Conservation (phyloP, 139 green algal species). For the Chlorella sp. region DNA sequence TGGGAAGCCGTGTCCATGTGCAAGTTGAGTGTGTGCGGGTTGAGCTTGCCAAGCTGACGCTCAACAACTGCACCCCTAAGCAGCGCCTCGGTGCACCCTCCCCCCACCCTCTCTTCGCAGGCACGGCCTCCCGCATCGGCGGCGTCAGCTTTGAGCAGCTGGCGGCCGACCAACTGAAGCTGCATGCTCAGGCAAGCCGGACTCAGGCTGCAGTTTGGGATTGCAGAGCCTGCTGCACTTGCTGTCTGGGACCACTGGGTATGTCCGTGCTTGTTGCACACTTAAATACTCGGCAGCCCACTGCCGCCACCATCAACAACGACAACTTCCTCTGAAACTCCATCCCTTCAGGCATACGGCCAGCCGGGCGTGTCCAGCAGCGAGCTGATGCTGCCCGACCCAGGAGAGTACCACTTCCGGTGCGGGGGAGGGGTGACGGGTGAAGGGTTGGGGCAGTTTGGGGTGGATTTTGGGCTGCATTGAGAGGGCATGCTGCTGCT, state of each 20-base stretch:
- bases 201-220: no score
- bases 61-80: no score
- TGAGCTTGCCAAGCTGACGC: background rate
- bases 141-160: slow-evolving; percentile 68
- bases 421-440: background rate
- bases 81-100: background rate
- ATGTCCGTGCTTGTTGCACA: no score
- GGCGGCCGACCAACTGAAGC: slow-evolving; percentile 69
- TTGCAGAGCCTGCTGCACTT: no score
- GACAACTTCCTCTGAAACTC: no score
- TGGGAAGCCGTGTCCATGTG: no score
- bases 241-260: no score
- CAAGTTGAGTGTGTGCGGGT: background rate
- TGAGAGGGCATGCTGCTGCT: no score
- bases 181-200: slow-evolving; percentile 60
- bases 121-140: slow-evolving; percentile 85
- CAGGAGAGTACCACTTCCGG: slow-evolving; percentile 88
- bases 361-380: slow-evolving; percentile 42
- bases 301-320: no score
- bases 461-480: no score
- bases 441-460: no score
- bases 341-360: slow-evolving; percentile 56
- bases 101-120: slow-evolving; percentile 2
- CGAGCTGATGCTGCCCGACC: slow-evolving; percentile 60
- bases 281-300: no score